phyloP scores from a whole-genome alignment of 2,329 filamentous ascomycete species.

The Lachnellula willkommii region DNA sequence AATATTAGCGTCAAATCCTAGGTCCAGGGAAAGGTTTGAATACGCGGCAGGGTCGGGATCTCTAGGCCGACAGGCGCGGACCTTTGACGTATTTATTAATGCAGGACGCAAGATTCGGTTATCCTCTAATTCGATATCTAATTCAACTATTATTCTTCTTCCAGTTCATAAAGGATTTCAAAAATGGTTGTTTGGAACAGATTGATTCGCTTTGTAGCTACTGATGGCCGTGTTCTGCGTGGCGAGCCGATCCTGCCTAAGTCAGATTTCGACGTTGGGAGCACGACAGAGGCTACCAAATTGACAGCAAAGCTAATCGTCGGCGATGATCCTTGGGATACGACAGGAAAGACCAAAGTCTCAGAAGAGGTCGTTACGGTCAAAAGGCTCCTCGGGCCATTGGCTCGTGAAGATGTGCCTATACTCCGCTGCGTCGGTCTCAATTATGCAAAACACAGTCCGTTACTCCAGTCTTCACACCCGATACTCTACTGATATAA shows the following conservation, averaged over 20 bases:
- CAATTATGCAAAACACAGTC: constrained; percentile 55
- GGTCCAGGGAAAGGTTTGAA: too few species aligned
- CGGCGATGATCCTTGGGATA: constrained; percentile 46
- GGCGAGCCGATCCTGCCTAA: constrained; percentile 47
- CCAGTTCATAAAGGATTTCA: too few species aligned
- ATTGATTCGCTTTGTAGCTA: constrained; percentile 50
- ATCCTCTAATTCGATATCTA: too few species aligned
- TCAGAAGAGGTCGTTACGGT: constrained; percentile 24
- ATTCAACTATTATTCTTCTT: too few species aligned
- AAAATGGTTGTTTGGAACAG: constrained; percentile 38
- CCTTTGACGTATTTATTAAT: too few species aligned
- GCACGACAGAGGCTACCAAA: constrained; percentile 40
- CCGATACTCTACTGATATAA: constrained; percentile 9
- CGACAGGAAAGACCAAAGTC: constrained; percentile 41
- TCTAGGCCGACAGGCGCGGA: too few species aligned
- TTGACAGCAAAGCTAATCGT: constrained; percentile 48
- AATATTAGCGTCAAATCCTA: too few species aligned
- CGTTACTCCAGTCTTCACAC: constrained; percentile 7
- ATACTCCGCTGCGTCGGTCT: constrained; percentile 54
- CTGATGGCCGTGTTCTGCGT: constrained; percentile 44
- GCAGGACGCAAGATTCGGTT: too few species aligned
- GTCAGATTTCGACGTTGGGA: constrained; percentile 44
- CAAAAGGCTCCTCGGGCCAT: constrained; percentile 30
- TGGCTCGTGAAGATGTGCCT: constrained; percentile 39
- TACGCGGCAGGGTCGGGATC: too few species aligned